Base-by-base conservation (phyloP, 768 basidiomycete species). In the Tulasnella sp. region DNA sequence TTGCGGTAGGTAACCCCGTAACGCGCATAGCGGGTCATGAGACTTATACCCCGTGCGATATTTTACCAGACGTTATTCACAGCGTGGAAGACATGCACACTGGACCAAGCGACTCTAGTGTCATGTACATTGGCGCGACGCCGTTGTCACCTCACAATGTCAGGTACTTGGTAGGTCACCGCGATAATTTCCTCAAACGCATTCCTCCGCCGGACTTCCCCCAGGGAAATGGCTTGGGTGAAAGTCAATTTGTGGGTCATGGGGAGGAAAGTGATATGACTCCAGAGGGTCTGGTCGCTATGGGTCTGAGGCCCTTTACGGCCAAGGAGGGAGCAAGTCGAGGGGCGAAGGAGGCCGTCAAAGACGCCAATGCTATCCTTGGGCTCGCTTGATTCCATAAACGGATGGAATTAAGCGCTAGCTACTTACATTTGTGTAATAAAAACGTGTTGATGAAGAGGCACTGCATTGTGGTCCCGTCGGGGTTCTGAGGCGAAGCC, bases 51-150 rank as follows among this genome's bases (percentile, higher is more conserved):
- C 79, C 91, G 89, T 34, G 77, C 79, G 81, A 69, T 36, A 17
- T 29, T 49, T 52, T 39, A 15, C 17, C 42, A 78, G 79, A 81
- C 67, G 79, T 79, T 14, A 75, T 81, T 70, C 81, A 81, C 67
- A 75, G 79, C 22, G 80, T 81, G 31, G 81, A 81, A 67, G 74
- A 77, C 37, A 69, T 77, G 71, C 81, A 81, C 49, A 76, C 71
- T 40, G 81, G 81, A 25, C 75, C 77, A 31, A 67, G 25, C 49
- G 69, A 70, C 40, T 80, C 78, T 5, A 77, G 79, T 88, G 77
- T 74, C 34, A 91, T 93, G 88, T 93, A 93, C 78, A 93, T 93
- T 71, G 89, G 90, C 0, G 88, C 92, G 7, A 88, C 90, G 12
- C 91, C 91, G 0, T 83, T 87, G 74, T 92, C 91, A 1, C 86